Evolutionary conservation across 2,329 filamentous ascomycete genomes (phyloP), one percentile per base, ranked within the genome.

Genomic region (Neofusicoccum parvum): DNA sequence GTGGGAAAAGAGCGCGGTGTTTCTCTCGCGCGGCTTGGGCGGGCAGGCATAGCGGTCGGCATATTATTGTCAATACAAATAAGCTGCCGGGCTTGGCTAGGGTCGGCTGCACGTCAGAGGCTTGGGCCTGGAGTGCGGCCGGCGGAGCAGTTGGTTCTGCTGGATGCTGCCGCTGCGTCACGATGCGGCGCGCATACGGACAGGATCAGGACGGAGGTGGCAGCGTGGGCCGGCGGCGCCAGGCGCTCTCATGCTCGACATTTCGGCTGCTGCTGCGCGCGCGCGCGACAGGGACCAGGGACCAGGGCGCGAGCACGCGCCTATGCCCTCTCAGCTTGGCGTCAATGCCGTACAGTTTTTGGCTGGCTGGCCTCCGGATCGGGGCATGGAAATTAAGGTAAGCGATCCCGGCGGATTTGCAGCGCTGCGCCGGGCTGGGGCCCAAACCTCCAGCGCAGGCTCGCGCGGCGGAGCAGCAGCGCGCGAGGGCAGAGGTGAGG

Each of bases 21-120:
- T 45, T 59, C 54, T 23, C 23, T 23, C 23, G 23, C 23, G 23
- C 23, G 39, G 54, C 39, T 11, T 56, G 43, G 53, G 37, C 17
- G 34, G n/a, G 46, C 45, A 50, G 58, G 45, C 60, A 50, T 46
- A 27, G 36, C 34, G n/a, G 46, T 53, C 49, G 48, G 62, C 48
- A 54, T 34, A 54, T 63, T 64, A 64, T 64, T 64, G 62, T 54
- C 62, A 64, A 64, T 64, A 64, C 45, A 64, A 43, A 46, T 27
- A 41, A 56, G 53, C 59, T 62, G 46, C 48, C 60, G 60, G 20
- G 27, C 32, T 20, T 20, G 46, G n/a, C 43, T 27, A 50, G 58
- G 37, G 39, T 46, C 58, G 58, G 46, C 46, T 62, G 45, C 45
- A 46, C 59, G 46, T 62, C 59, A 62, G 34, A 46, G 46, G 34